Evolutionary conservation across 768 basidiomycete genomes (phyloP).

Genomic region (button mushroom (Agaricus bisporus)): DNA sequence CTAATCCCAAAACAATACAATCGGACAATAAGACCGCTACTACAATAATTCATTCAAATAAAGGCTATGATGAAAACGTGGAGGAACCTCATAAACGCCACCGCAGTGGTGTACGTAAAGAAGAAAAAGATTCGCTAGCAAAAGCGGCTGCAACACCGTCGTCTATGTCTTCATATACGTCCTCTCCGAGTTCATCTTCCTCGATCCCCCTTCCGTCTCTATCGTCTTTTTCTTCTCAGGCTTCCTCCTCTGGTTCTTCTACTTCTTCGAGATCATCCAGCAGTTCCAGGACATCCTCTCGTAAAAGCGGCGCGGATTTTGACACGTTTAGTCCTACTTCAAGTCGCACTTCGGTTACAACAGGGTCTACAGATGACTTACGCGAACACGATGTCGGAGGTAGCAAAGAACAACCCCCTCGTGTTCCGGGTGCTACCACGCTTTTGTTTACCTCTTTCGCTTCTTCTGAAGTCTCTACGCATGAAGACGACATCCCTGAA

Average conservation of each 20-base stretch:
- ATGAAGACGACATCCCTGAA: constrained; percentile 3
- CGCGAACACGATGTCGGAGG: background rate
- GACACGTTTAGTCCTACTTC: background rate
- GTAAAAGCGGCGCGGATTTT: background rate
- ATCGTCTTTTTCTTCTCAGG: constrained; percentile 8
- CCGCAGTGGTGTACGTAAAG: background rate
- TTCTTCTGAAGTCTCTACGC: constrained; percentile 1
- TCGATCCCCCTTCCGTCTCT: constrained; percentile 3
- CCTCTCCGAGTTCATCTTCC: constrained; percentile 1
- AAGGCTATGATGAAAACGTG: background rate
- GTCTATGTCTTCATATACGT: constrained; percentile 3
- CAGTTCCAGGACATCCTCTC: constrained; percentile 2
- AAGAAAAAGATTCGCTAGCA: background rate
- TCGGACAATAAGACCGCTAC: background rate
- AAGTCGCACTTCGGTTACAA: background rate
- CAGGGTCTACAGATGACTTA: background rate
- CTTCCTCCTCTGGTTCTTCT: constrained; percentile 2
- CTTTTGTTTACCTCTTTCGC: background rate
- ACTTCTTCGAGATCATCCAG: constrained; percentile 2
- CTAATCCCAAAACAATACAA: background rate
- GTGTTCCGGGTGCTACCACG: background rate
- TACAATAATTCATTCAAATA: background rate
- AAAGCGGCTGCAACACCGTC: constrained; percentile 4
- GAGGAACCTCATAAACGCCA: background rate
- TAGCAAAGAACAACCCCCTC: background rate